Evolutionary conservation across 805 yeast genomes (phyloP).

Genomic region (Cyberlindnera mississippiensis): DNA sequence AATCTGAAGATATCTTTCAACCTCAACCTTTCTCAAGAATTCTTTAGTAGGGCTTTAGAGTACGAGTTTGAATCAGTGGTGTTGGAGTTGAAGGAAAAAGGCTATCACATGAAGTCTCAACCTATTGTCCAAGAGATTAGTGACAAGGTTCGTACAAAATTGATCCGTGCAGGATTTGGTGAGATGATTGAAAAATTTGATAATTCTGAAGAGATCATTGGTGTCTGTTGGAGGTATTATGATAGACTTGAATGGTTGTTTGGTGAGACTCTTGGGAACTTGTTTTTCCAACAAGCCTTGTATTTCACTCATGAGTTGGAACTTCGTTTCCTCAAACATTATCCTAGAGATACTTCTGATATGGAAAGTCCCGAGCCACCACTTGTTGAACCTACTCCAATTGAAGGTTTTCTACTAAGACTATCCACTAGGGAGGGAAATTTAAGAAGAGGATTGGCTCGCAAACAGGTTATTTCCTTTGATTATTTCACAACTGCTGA

Average conservation of each 20-base stretch:
- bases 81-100: slow-evolving; percentile 13
- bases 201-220: slow-evolving; percentile 33
- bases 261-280: slow-evolving; percentile 39
- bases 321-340: slow-evolving; percentile 44
- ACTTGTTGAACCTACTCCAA: slow-evolving; percentile 58
- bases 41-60: slow-evolving; percentile 10
- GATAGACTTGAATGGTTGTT: slow-evolving; percentile 73
- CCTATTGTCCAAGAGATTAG: slow-evolving; percentile 37
- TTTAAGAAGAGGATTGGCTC: slow-evolving; percentile 28
- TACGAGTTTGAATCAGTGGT: background rate
- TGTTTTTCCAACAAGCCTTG: slow-evolving; percentile 43
- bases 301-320: slow-evolving; percentile 53
- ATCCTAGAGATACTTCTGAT: slow-evolving; percentile 30
- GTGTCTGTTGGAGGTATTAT: slow-evolving; percentile 60
- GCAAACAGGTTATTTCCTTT: slow-evolving; percentile 45
- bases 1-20: slow-evolving; percentile 25
- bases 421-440: slow-evolving; percentile 49
- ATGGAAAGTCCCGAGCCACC: slow-evolving; percentile 16
- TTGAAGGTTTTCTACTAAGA: slow-evolving; percentile 77
- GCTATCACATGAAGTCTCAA: slow-evolving; percentile 26
- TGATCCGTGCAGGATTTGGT: slow-evolving; percentile 27
- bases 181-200: slow-evolving; percentile 27
- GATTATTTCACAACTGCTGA: slow-evolving; percentile 63
- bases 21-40: slow-evolving; percentile 19
- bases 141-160: slow-evolving; percentile 32